Base-by-base conservation (phyloP, 2,329 filamentous ascomycete genomes). In the Chaetomiaceae sp. region DNA sequence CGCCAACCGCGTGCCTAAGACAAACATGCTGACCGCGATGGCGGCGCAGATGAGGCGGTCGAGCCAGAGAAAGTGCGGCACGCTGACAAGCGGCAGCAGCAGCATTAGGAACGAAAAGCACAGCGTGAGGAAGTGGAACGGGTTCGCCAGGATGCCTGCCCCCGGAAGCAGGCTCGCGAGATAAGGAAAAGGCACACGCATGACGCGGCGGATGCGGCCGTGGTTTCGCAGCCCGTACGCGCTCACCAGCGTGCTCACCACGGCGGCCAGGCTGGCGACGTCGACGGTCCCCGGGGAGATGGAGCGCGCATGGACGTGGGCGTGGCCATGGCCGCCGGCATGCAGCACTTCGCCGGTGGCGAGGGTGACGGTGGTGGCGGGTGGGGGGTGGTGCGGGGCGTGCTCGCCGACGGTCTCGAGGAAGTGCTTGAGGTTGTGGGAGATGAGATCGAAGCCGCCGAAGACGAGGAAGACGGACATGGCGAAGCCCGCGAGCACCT, bases 401-500 rank as follows among this genome's bases (percentile, higher is more conserved):
- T 95, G 88, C 14, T 75, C 51, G 38, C 58, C 54, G 18, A 59
- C 60, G 12, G 66, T 65, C 66, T 96, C 91, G 10, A 98, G 78
- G n/a, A 89, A 78, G 65, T 98, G 91, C 62, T 95, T 93, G 14
- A 95, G 73, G 50, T 88, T 91, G 64, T 98, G 93, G 33, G 88
- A 95, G 51, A 98, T 84, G 39, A 98, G 79, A 59, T 98, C 93
- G 59, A 97, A 84, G 17, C 91, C 91, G 73, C 95, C 95, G 67
- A 98, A 98, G n/a, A 95, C 79, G 11, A 98, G 78, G 51, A 96
- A 88, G 32, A 98, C 86, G 42, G 89, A 94, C 81, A 97, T 88
- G 50, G 90, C 93, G 55, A 98, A 95, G 15, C 93, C 93, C 29
- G 90, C 89, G 14, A 98, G 78, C 5, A 98, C 91, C 66, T 98